Evolutionary conservation across 768 basidiomycete genomes (phyloP).

Genomic region (Xerocomellus intermedius): DNA sequence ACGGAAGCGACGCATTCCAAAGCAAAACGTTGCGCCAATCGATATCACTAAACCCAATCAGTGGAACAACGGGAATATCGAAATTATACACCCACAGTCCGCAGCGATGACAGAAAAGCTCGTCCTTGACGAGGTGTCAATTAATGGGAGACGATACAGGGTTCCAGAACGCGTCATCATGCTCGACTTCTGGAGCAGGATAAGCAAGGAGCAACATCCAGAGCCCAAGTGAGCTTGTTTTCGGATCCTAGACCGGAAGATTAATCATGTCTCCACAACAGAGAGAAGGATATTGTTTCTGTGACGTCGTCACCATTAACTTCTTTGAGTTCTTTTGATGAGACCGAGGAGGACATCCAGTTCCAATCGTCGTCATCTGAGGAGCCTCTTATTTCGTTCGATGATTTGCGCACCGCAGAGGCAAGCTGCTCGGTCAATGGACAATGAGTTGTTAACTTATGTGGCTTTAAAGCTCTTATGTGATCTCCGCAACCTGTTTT

Average conservation of each 20-base stretch:
- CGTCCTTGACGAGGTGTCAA: constrained; percentile 76
- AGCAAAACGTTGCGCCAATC: constrained; percentile 62
- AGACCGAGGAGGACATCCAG: constrained; percentile 40
- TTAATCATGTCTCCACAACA: constrained; percentile 5
- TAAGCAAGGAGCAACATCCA: constrained; percentile 45
- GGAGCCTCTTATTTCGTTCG: constrained; percentile 34
- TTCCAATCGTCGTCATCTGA: constrained; percentile 23
- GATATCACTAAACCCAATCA: constrained; percentile 72
- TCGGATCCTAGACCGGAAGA: not conserved
- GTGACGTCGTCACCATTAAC: constrained; percentile 70
- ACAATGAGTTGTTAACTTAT: constrained; percentile 12
- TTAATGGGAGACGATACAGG: constrained; percentile 86
- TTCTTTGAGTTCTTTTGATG: constrained; percentile 71
- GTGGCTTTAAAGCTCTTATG: constrained; percentile 38
- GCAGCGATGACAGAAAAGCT: constrained; percentile 47
- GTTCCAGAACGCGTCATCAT: constrained; percentile 90
- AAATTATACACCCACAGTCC: constrained; percentile 71
- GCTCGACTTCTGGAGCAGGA: constrained; percentile 94
- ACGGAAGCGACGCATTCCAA: constrained; percentile 77
- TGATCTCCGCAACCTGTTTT: constrained; percentile 31
- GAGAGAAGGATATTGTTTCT: constrained; percentile 39
- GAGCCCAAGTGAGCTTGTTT: constrained; percentile 40
- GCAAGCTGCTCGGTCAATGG: constrained; percentile 33
- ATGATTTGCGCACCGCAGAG: constrained; percentile 61
- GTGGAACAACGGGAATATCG: constrained; percentile 91